phyloP scores from a whole-genome alignment of 2,329 filamentous ascomycete genomes.

The Penicillium sp. region DNA sequence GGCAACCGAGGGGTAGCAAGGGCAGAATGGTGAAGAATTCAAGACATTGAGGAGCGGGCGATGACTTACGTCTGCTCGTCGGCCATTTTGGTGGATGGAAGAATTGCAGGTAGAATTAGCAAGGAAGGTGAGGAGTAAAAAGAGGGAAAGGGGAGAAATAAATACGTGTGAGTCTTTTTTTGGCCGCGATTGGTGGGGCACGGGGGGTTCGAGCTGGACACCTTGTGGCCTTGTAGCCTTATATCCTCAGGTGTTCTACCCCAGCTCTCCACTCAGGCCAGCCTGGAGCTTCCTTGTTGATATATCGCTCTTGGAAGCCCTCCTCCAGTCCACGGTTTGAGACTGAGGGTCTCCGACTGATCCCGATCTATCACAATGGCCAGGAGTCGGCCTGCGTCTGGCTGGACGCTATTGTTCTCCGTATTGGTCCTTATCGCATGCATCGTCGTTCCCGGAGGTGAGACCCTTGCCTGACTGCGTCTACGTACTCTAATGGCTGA shows the following conservation, averaged over 20 bases:
- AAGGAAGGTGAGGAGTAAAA: constrained; percentile 20
- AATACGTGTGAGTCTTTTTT: constrained; percentile 41
- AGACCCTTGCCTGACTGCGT: constrained; percentile 23
- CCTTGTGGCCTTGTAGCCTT: constrained; percentile 10
- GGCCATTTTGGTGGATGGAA: constrained; percentile 56
- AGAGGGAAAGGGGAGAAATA: constrained; percentile 17
- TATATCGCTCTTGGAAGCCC: constrained; percentile 11
- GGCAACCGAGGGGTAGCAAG: constrained; percentile 16
- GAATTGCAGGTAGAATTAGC: constrained; percentile 15
- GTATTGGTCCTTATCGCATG: constrained; percentile 55
- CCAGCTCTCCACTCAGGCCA: constrained; percentile 33
- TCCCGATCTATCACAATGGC: constrained; percentile 45
- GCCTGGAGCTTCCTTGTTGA: constrained; percentile 27
- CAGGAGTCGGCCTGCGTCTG: constrained; percentile 48
- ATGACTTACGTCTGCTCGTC: constrained; percentile 77
- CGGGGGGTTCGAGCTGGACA: constrained; percentile 8
- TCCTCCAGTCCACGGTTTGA: constrained; percentile 20
- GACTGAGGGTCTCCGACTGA: constrained; percentile 34
- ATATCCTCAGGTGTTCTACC: constrained; percentile 24
- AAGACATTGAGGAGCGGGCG: constrained; percentile 6
- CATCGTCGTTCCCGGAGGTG: constrained; percentile 61
- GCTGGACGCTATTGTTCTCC: constrained; percentile 61
- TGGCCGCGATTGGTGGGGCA: constrained; percentile 24
- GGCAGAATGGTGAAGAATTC: constrained; percentile 11
- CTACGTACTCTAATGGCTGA: constrained; percentile 5